Conservation (phyloP, 2,329 filamentous ascomycete species). For the Ascochyta viciae-villosae region DNA sequence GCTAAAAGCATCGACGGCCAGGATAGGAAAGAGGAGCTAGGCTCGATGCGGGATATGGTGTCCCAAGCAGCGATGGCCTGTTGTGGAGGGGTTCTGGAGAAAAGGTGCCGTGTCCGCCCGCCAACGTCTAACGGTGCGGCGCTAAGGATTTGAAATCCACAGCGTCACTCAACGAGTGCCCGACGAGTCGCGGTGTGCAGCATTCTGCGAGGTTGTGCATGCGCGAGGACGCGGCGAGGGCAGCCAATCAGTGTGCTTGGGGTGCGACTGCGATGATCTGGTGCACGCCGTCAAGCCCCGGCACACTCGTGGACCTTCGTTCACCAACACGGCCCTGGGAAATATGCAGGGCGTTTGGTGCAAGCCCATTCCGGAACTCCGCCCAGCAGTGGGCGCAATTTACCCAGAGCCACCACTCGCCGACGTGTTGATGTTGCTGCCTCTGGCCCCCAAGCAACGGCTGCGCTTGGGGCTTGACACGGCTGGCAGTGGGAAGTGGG, state of each 20-base stretch:
- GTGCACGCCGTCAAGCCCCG: constrained; percentile 16
- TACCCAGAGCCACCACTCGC: constrained; percentile 13
- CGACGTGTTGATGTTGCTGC: constrained; percentile 7
- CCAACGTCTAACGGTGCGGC: constrained; percentile 20
- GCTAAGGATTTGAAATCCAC: constrained; percentile 27
- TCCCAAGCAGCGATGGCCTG: constrained; percentile 26
- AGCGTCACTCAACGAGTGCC: constrained; percentile 17
- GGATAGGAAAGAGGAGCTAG: constrained; percentile 22
- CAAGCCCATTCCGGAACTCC: constrained; percentile 18
- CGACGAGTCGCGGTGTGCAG: constrained; percentile 33
- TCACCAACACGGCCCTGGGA: constrained; percentile 20
- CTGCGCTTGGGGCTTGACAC: constrained; percentile 9
- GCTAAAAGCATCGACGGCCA: constrained; percentile 20
- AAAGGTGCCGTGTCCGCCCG: constrained; percentile 17
- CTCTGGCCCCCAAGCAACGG: constrained; percentile 14
- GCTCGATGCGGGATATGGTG: constrained; percentile 34
- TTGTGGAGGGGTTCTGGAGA: constrained; percentile 18
- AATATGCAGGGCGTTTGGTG: constrained; percentile 17
- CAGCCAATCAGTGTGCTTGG: constrained; percentile 8
- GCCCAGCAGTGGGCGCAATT: constrained; percentile 17
- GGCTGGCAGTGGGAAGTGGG: constrained; percentile 4
- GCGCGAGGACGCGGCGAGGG: constrained; percentile 27
- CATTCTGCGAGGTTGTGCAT: constrained; percentile 30
- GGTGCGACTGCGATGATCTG: constrained; percentile 17
- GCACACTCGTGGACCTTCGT: constrained; percentile 18